Base-by-base conservation (phyloP, 257 asterid genomes). In the Avicennia marina region DNA sequence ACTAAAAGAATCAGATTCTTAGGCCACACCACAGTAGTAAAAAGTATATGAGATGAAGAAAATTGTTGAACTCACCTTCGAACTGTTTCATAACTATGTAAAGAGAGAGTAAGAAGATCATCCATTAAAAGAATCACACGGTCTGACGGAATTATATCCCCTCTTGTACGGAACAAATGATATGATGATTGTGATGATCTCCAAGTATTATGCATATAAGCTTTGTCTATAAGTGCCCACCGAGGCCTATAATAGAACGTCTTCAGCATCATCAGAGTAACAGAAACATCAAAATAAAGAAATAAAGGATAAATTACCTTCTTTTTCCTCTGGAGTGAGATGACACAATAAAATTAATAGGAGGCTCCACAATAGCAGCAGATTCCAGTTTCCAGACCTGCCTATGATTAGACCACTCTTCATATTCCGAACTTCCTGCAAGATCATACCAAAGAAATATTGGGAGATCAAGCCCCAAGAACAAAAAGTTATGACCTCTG, bases 371-470 rank as follows among this genome's bases (percentile, higher is more conserved):
- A 70, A 84, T 80, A 67, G 95, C 95, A 60, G 89, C 77, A 69
- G 97, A 89, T 73, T 93, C 99, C 70, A 75, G 80, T 73, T 86
- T 89, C 96, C 97, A 93, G 66, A 95, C 80, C 63, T 93, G 99
- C 76, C 94, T 76, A 71, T 89, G 99, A 79, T 78, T 84, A 26
- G 80, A 80, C 97, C 97, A 93, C 79, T 93, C 99, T 67, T 89
- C 97, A 66, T 86, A 93, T 79, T 89, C 99, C 7, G 94, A 78
- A 82, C 97, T 86, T 60, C 99, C 97, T 89, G 81, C 56, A 63
- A 25, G 51, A 54, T 62, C 47, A 64, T 53, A 58, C 57, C 44
- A 66, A 74, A 42, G 44, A 67, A 58, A 49, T 43, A 60, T 27
- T 36, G 56, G 5, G 18, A 61, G 27, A 60, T 38, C 54, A 63